Base-by-base conservation (phyloP, 139 green algal genomes). In the Microglena sp. region DNA sequence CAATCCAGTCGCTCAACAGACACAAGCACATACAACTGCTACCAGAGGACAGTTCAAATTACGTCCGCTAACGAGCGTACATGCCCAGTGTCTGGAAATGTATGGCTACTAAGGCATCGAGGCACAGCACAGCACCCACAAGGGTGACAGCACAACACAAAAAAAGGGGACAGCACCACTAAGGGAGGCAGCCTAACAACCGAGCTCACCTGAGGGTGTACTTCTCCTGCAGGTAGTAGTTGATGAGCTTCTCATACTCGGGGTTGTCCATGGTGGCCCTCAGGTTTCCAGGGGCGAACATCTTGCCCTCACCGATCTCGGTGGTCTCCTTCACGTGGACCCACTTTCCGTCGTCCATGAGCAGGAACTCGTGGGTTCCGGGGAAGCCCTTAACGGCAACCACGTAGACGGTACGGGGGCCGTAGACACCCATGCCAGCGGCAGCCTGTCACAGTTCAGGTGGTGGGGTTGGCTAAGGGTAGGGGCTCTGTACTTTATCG, bases 281-380 rank as follows among this genome's bases (percentile, higher is more conserved):
- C 70, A 96, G 81, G 89, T 96, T 96, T 60, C 90, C 90, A n/a
- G 90, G 90, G 24, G 87, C 86, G 77, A 95, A 96, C 75, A 96
- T 82, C 86, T 96, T 96, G 82, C 90, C 90, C 84, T 96, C 90
- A 84, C 87, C 84, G 45, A 95, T 96, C 67, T 84, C 70, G 18
- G 75, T 86, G 27, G 90, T 97, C 79, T 96, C 90, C 83, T 97
- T 97, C 2, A 96, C 88, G 68, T 94, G 90, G 50, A 96, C 56
- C 88, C 88, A 97, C 85, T 95, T 95, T 79, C 90, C 90, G 64
- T 97, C 90, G 70, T 96, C 90, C 81, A 94, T 85, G 6, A 97
- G 84, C 79, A 97, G 77, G 83, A 97, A 97, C 88, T 97, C 90
- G 74, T 95, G 89, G 74, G 73, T 87, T 70, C 88, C 90, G 58